These are phyloP conservation scores for Hanseniaspora clermontiae DNA, from an alignment of 805 yeast species.

Conservation along the genomic window DNA sequence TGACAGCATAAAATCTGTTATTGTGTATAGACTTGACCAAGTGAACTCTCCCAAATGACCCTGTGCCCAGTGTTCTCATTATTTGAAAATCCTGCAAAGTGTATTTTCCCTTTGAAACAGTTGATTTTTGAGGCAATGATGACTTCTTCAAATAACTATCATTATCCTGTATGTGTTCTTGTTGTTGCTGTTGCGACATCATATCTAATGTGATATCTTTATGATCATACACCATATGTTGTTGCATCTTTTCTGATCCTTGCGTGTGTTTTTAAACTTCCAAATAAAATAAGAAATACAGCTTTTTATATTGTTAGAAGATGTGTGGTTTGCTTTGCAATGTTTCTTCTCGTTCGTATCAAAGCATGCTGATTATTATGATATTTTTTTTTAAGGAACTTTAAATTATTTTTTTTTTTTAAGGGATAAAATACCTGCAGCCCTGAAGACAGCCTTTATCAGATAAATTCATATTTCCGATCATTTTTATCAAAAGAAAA, in stretches of 20 bases:
- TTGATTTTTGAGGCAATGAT: constrained; percentile 6
- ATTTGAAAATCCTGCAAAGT: constrained; percentile 68
- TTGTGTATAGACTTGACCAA: constrained; percentile 78
- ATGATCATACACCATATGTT: not conserved
- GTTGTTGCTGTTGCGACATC: constrained; percentile 10
- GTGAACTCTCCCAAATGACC: constrained; percentile 92
- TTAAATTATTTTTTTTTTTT: too few species aligned
- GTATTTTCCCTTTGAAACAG: constrained; percentile 50
- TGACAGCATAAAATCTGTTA: constrained; percentile 86
- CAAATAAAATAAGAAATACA: too few species aligned
- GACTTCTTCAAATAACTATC: not conserved
- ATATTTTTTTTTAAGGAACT: not conserved
- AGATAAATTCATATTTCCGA: too few species aligned
- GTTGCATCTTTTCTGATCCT: not conserved
- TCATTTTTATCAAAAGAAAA: too few species aligned
- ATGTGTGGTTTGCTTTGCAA: not conserved
- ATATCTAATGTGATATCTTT: constrained; percentile 4
- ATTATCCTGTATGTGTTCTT: not conserved
- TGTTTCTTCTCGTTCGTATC: not conserved
- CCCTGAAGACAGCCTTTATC: too few species aligned
- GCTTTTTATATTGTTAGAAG: too few species aligned
- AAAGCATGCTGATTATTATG: not conserved
- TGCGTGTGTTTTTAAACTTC: too few species aligned
- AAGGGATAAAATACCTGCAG: not conserved
- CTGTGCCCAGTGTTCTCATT: constrained; percentile 83